These are phyloP conservation scores for Hypsizygus ulmarius DNA, from an alignment of 1,284 basidiomycete genomes.

Conservation along the genomic window DNA sequence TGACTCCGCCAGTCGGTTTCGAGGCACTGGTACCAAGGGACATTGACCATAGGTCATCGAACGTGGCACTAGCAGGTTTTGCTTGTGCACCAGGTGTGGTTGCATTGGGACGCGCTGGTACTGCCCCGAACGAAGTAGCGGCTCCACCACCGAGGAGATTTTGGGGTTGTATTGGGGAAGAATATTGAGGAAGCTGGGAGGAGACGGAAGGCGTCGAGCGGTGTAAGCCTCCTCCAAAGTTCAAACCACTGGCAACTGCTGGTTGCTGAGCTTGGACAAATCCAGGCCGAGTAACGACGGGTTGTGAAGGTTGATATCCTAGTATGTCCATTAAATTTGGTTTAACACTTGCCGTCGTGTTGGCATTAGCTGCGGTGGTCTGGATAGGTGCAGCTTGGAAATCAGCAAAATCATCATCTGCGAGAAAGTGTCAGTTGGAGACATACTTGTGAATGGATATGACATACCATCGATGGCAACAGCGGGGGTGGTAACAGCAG, in stretches of 20 bases:
- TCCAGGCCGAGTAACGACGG: slow-evolving; percentile 20
- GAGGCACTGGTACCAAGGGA: slow-evolving; percentile 57
- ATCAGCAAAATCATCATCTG: slow-evolving; percentile 89
- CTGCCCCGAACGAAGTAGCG: slow-evolving; percentile 27
- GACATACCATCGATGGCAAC: slow-evolving; percentile 45
- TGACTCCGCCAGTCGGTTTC: slow-evolving; percentile 28
- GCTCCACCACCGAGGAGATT: slow-evolving; percentile 28
- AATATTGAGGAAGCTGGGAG: slow-evolving; percentile 25
- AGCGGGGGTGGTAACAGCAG: slow-evolving; percentile 37
- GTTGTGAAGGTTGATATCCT: slow-evolving; percentile 31
- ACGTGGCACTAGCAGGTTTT: slow-evolving; percentile 37
- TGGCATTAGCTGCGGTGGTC: slow-evolving; percentile 24
- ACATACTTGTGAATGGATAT: slow-evolving; percentile 1
- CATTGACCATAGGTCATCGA: slow-evolving; percentile 91
- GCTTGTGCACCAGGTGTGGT: slow-evolving; percentile 20
- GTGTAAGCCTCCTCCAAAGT: slow-evolving; percentile 23
- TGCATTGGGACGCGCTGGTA: slow-evolving; percentile 20
- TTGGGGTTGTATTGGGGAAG: slow-evolving; percentile 27
- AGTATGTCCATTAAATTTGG: slow-evolving; percentile 56
- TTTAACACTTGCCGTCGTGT: slow-evolving; percentile 32
- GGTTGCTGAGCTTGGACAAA: slow-evolving; percentile 27
- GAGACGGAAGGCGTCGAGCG: slow-evolving; percentile 33
- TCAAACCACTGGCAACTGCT: slow-evolving; percentile 21
- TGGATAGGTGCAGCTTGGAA: slow-evolving; percentile 78
- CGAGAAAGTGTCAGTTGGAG: not conserved